Evolutionary conservation across 1,284 basidiomycete genomes (phyloP).

Genomic region (Bondarzewia mesenterica): DNA sequence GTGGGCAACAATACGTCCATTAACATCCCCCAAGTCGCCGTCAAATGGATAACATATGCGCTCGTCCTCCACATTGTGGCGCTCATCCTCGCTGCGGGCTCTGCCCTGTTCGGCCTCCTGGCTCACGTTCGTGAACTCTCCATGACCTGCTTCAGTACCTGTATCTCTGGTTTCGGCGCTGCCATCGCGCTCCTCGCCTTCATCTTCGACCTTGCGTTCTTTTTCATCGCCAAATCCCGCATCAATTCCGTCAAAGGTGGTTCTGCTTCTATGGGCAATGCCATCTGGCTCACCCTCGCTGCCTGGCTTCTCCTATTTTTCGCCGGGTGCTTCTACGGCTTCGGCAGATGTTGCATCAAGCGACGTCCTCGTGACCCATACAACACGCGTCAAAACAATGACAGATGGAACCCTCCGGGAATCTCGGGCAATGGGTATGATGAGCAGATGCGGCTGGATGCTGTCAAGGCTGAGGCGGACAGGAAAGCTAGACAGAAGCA

Average conservation of each 20-base stretch:
- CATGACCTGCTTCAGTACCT: slow-evolving; percentile 79
- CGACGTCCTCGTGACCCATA: slow-evolving; percentile 37
- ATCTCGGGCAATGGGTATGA: slow-evolving; percentile 24
- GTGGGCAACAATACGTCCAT: slow-evolving; percentile 58
- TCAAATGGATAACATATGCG: slow-evolving; percentile 87
- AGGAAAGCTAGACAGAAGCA: slow-evolving; percentile 61
- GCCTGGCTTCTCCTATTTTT: slow-evolving; percentile 81
- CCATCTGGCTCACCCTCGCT: slow-evolving; percentile 80
- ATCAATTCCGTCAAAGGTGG: slow-evolving; percentile 66
- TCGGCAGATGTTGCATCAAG: slow-evolving; percentile 74
- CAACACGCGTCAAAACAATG: slow-evolving; percentile 24
- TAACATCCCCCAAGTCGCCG: slow-evolving; percentile 68
- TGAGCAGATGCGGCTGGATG: slow-evolving; percentile 68
- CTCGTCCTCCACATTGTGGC: slow-evolving; percentile 85
- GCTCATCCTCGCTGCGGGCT: slow-evolving; percentile 60
- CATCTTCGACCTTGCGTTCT: slow-evolving; percentile 80
- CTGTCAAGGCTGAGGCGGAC: slow-evolving; percentile 75
- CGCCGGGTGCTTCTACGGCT: slow-evolving; percentile 75
- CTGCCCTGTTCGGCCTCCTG: slow-evolving; percentile 72
- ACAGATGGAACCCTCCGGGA: slow-evolving; percentile 12
- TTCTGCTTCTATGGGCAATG: slow-evolving; percentile 66
- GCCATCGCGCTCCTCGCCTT: slow-evolving; percentile 70
- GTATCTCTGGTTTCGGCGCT: slow-evolving; percentile 72
- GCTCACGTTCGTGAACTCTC: slow-evolving; percentile 82
- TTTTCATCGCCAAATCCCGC: slow-evolving; percentile 75